These are phyloP conservation scores for Lathyrus oleraceus DNA, from an alignment of 306 rosid genomes.

Conservation along the genomic window DNA sequence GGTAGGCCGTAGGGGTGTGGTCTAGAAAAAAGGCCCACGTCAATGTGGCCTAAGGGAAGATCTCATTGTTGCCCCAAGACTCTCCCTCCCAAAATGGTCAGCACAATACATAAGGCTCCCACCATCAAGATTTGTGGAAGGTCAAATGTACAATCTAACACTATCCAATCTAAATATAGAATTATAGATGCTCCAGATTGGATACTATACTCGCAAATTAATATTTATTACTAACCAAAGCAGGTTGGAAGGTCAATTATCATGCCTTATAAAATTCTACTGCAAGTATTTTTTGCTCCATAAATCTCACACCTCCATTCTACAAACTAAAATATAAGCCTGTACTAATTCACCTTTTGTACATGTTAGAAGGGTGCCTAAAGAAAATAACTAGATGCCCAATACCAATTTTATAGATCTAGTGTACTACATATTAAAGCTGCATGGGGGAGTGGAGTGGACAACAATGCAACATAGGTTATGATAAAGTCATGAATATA, in stretches of 20 bases:
- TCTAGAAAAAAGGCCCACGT: neutral
- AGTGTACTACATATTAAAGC: neutral
- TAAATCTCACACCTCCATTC: neutral
- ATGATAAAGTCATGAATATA: neutral
- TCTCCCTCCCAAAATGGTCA: neutral
- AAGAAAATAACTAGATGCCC: neutral
- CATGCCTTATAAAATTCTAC: neutral
- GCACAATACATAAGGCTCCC: constrained; percentile 1
- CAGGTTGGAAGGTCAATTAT: neutral
- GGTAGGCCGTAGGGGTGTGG: no score
- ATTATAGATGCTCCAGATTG: neutral
- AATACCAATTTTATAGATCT: neutral
- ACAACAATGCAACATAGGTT: neutral
- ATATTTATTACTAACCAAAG: constrained; percentile 19
- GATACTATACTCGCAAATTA: neutral
- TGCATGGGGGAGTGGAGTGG: neutral
- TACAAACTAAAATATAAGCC: neutral
- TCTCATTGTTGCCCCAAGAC: neutral
- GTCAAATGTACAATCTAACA: neutral
- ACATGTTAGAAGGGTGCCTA: neutral
- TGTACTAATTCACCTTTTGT: neutral
- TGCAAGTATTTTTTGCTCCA: neutral
- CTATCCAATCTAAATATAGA: neutral
- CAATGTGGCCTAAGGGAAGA: neutral
- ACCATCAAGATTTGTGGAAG: constrained; percentile 3